Evolutionary conservation across 2,329 filamentous ascomycete species (phyloP).

Genomic region (Zasmidium cellare): DNA sequence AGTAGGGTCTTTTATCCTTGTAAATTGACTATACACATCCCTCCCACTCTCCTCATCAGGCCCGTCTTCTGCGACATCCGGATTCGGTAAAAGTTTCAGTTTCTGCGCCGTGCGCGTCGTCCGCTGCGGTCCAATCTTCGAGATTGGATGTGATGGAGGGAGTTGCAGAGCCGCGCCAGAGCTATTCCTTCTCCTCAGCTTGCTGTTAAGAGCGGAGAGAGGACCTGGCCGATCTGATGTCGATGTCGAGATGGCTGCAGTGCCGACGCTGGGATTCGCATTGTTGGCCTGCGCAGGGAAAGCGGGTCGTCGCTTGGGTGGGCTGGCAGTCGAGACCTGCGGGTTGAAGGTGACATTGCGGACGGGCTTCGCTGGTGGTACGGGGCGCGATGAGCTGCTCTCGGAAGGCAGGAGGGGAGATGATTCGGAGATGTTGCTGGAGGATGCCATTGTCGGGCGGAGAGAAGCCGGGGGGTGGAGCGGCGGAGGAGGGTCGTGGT

Average conservation of each 20-base stretch:
- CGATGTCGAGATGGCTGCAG: constrained; percentile 6
- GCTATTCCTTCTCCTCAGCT: constrained; percentile 82
- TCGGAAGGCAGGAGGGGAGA: constrained; percentile 24
- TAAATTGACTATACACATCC: constrained; percentile 97
- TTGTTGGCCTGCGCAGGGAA: constrained; percentile 35
- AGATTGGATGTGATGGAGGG: constrained; percentile 42
- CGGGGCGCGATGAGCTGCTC: constrained; percentile 17
- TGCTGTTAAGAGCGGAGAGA: constrained; percentile 81
- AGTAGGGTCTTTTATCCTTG: constrained; percentile 93
- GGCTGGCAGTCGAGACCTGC: constrained; percentile 50
- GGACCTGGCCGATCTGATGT: constrained; percentile 52
- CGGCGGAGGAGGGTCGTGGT: background rate
- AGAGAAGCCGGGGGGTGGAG: background rate
- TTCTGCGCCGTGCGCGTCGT: constrained; percentile 97
- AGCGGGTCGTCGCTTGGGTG: constrained; percentile 36
- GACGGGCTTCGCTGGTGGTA: constrained; percentile 39
- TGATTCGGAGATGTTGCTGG: constrained; percentile 15
- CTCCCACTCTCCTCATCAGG: constrained; percentile 86
- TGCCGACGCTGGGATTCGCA: constrained; percentile 27
- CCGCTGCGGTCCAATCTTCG: constrained; percentile 89
- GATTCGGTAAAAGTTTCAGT: constrained; percentile 92
- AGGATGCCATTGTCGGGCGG: constrained; percentile 14
- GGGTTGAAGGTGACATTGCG: constrained; percentile 78
- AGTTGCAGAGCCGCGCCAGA: constrained; percentile 61
- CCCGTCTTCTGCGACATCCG: constrained; percentile 74